Evolutionary conservation across 2,329 filamentous ascomycete genomes (phyloP).

Genomic region (Alternaria conjuncta): DNA sequence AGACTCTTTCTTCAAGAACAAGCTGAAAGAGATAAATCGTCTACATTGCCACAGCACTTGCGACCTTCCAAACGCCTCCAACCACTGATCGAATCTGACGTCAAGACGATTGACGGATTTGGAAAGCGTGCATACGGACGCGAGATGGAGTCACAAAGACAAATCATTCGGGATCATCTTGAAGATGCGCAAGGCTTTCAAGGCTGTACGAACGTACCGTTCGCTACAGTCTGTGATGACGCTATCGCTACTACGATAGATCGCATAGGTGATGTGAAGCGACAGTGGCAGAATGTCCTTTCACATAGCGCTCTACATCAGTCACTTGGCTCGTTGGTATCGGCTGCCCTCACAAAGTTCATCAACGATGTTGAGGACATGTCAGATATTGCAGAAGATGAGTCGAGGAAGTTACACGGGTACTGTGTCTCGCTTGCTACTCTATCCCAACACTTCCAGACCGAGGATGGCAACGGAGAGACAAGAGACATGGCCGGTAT

Average conservation of each 20-base stretch:
- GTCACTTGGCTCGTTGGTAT: conserved; percentile 64
- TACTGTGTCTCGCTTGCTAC: conserved; percentile 63
- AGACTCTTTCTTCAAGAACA: conserved; percentile 56
- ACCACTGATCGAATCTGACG: conserved; percentile 60
- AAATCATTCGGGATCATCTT: conserved; percentile 66
- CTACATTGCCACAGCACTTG: conserved; percentile 36
- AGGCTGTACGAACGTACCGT: conserved; percentile 65
- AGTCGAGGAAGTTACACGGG: conserved; percentile 64
- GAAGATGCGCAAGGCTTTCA: conserved; percentile 68
- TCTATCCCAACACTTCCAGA: conserved; percentile 64
- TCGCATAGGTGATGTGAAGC: conserved; percentile 62
- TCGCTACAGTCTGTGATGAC: conserved; percentile 65
- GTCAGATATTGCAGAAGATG: conserved; percentile 67
- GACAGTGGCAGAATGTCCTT: conserved; percentile 64
- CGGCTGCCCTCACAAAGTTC: conserved; percentile 64
- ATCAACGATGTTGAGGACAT: conserved; percentile 68
- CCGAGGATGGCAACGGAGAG: conserved; percentile 48
- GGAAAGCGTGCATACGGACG: conserved; percentile 66
- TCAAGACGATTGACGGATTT: conserved; percentile 63
- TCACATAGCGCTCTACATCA: conserved; percentile 67
- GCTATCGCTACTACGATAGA: conserved; percentile 65
- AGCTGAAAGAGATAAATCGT: conserved; percentile 42
- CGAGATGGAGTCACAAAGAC: conserved; percentile 70
- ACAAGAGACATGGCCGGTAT: conserved; percentile 64
- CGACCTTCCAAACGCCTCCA: conserved; percentile 51